Base-by-base conservation (phyloP, 139 green algal species). In the Monoraphidium neglectum region DNA sequence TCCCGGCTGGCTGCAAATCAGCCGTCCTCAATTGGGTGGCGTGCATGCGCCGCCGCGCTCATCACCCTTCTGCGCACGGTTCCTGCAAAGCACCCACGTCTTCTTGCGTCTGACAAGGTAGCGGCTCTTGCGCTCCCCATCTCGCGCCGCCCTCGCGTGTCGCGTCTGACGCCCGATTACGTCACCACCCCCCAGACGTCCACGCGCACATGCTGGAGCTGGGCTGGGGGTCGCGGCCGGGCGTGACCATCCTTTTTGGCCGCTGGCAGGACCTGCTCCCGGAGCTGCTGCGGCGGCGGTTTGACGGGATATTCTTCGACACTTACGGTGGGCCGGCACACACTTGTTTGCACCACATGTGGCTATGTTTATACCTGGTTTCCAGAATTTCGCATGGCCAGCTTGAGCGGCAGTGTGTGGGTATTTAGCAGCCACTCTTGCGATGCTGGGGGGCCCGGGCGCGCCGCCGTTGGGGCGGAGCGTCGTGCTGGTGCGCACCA, bases 291-390 rank as follows among this genome's bases (percentile, higher is more conserved):
- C 32, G 53, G 3, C 65, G 78, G 26, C 75, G 53, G 57, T 95
- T 93, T 78, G 93, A 97, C 57, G 94, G 93, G 32, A 92, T 99
- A 16, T 99, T 98, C 82, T 99, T 97, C 70, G 96, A 98, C 88
- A 98, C 96, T 0, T 99, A 95, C 74, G 91, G 77, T 43, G 76
- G 87, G 30, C 59, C 16, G 35, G 10, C 57, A 40, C 26, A 5
- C 57, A 65, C 59, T 35, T 18, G 16, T 3, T 46, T 5, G 33
- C 21, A 18, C 47, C 47, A 56, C 18, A 26, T 56, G 47, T 15
- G 47, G 16, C 15, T 56, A 56, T 56, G 47, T 56, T 26, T 15
- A 26, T 56, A 26, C 18, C 16, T 56, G 16, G 18, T 26, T 56
- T 0, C 15, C 15, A 18, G 37, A 59, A 64, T 51, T 33, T n/a